A percentile compares a stretch with the other conserved stretches of the same genome.
These are phyloP conservation scores for Phytophthora ramorum DNA, from an alignment of 352 stramenopile genomes.

Conservation along the genomic window DNA sequence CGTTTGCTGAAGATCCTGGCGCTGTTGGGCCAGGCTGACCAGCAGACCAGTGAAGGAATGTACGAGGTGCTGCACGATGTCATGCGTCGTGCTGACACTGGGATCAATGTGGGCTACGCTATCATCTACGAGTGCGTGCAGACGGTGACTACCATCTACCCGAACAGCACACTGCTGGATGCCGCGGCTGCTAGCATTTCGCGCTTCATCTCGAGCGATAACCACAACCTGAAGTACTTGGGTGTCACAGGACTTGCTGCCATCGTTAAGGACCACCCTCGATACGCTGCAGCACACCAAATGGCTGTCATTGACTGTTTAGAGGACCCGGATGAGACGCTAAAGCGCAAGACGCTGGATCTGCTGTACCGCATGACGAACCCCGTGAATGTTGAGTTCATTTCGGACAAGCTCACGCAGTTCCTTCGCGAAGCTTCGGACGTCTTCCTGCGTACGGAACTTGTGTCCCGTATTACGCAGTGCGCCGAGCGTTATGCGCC, in stretches of 20 bases:
- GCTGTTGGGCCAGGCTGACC: conserved; percentile 94
- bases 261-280: conserved; percentile 97
- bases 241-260: conserved; percentile 98
- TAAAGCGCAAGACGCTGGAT: conserved; percentile 99
- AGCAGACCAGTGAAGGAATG: conserved; percentile 97
- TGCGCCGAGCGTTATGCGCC: conserved; percentile 97
- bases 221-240: conserved; percentile 99
- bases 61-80: conserved; percentile 99
- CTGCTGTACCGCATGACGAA: conserved; percentile 99
- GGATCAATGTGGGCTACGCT: conserved; percentile 99
- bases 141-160: conserved; percentile 99
- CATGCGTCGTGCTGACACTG: conserved; percentile 98
- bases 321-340: conserved; percentile 98
- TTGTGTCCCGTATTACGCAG: conserved; percentile 98
- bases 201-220: conserved; percentile 95
- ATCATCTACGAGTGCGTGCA: conserved; percentile 99
- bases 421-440: conserved; percentile 96
- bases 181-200: conserved; percentile 92
- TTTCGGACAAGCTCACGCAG: conserved; percentile 98
- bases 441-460: conserved; percentile 97
- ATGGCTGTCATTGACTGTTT: conserved; percentile 99
- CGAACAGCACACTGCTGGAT: conserved; percentile 97
- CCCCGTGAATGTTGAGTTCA: conserved; percentile 99
- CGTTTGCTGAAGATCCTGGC: conserved; percentile 97
- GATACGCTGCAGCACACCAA: conserved; percentile 98